Evolutionary conservation across 805 yeast species (phyloP), one percentile per base, ranked within the genome.

Genomic region (Candida morakotiae): DNA sequence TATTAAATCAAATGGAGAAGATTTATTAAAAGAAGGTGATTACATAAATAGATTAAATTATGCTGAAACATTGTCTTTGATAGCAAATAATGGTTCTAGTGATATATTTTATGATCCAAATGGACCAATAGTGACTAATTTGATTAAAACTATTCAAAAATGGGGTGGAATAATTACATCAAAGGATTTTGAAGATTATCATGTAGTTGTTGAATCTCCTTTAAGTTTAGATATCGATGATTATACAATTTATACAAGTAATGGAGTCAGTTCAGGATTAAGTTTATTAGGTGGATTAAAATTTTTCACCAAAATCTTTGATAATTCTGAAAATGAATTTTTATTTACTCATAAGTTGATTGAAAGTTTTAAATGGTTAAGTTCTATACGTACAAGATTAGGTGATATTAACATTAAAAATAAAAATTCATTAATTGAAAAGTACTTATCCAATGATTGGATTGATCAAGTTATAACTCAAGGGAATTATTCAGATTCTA

Each of bases 331-430:
- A 29, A 46, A 45, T 9, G 37, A 38, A 8, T 52, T 47, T 4
- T 38, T 73, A 9, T 69, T 75, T 10, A 65, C 79, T 2, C 97
- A 86, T 51, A 69, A 85, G 38, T 53, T 87, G 6, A 64, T 87
- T 9, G 98, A 91, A 60, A 64, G 84, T 2, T 87, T 91, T 95
- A 91, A 91, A 59, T 91, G 96, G 96, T 74, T 87, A 75, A 86
- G 89, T 0, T 73, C 91, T 9, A 91, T 83, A 0, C 71, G 97
- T 44, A 78, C 89, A n/a, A 75, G 87, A 47, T 69, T 91, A 18
- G 98, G 98, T 0, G 96, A 87, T 51, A 48, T 64, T 13, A 5
- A 9, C 5, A 52, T 42, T 24, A 17, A 55, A 45, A 37, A 79
- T 60, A 46, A 42, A 39, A 10, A 20, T 1, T 22, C 41, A 7